These are phyloP conservation scores for Spergularia azorica DNA, from an alignment of 179 eudicot species.

Conservation along the genomic window DNA sequence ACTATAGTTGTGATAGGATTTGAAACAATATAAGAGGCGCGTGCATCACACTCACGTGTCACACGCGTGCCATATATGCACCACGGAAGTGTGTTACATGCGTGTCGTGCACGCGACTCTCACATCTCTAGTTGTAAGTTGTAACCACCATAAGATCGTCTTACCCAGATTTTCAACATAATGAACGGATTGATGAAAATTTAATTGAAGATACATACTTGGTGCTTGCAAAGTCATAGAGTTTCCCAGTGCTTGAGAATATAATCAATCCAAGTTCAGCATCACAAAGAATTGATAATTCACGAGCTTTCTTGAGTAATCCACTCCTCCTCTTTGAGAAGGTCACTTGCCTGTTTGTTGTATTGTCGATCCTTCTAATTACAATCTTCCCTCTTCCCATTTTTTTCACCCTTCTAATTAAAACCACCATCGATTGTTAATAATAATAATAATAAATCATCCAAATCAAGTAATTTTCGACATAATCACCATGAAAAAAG, in stretches of 20 bases:
- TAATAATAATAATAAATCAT: not conserved
- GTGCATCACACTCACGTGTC: no score
- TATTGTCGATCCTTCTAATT: slow-evolving; percentile 39
- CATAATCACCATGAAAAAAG: not conserved
- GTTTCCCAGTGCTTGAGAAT: slow-evolving; percentile 38
- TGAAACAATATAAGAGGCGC: no score
- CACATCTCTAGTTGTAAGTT: no score
- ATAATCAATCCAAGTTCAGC: slow-evolving; percentile 35
- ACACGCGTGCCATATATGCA: no score
- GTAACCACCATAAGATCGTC: no score
- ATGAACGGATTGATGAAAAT: no score
- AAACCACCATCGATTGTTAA: not conserved
- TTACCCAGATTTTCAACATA: no score
- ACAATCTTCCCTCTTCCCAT: slow-evolving; percentile 46
- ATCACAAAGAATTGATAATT: slow-evolving; percentile 34
- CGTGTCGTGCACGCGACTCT: no score
- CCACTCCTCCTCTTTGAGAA: slow-evolving; percentile 39
- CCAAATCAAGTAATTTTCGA: not conserved
- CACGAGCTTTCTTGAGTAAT: slow-evolving; percentile 28
- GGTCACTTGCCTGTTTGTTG: slow-evolving; percentile 38
- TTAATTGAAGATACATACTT: slow-evolving; percentile 19
- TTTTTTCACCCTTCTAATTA: not conserved
- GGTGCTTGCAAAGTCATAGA: slow-evolving; percentile 40
- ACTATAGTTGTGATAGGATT: no score
- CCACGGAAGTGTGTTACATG: no score